Evolutionary conservation across 352 stramenopile species (phyloP).

Genomic region (Blastocystis sp.): DNA sequence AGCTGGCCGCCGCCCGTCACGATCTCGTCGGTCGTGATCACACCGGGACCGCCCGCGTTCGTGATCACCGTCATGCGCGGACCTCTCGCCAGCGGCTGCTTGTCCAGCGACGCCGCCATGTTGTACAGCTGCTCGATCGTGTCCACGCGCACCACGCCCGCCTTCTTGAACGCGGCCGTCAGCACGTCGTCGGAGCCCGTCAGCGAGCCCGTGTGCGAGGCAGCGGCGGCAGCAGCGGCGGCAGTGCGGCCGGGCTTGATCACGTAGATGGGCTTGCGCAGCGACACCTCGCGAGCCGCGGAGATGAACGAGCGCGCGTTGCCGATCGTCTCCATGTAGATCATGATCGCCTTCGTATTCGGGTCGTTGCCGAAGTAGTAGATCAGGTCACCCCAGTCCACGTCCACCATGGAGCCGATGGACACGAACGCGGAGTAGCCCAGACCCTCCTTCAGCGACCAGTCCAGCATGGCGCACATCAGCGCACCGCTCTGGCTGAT

Average conservation of each 20-base stretch:
- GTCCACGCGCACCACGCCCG: conserved; percentile 71
- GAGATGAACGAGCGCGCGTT: conserved; percentile 73
- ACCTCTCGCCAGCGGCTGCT: conserved; percentile 71
- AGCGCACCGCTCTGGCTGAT: conserved; percentile 72
- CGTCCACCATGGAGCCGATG: conserved; percentile 72
- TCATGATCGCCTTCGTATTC: conserved; percentile 68
- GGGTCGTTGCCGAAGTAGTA: conserved; percentile 73
- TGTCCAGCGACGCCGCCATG: conserved; percentile 72
- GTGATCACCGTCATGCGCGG: conserved; percentile 72
- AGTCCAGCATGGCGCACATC: conserved; percentile 73
- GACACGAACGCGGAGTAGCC: conserved; percentile 72
- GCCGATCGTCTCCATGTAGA: conserved; percentile 74
- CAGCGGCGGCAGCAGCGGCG: conserved; percentile 71
- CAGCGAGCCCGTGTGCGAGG: conserved; percentile 72
- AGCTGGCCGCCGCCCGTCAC: conserved; percentile 63
- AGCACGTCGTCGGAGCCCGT: no score
- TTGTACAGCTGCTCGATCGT: conserved; percentile 73
- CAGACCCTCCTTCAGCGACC: conserved; percentile 72
- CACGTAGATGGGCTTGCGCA: conserved; percentile 73
- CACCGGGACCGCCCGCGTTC: conserved; percentile 72
- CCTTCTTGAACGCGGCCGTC: no score
- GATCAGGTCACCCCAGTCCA: conserved; percentile 73
- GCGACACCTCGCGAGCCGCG: conserved; percentile 71
- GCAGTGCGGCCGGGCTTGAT: conserved; percentile 73
- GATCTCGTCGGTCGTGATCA: conserved; percentile 72